Conservation (phyloP, 1,139 yeast genomes). For the Kodamaea anthophila region DNA sequence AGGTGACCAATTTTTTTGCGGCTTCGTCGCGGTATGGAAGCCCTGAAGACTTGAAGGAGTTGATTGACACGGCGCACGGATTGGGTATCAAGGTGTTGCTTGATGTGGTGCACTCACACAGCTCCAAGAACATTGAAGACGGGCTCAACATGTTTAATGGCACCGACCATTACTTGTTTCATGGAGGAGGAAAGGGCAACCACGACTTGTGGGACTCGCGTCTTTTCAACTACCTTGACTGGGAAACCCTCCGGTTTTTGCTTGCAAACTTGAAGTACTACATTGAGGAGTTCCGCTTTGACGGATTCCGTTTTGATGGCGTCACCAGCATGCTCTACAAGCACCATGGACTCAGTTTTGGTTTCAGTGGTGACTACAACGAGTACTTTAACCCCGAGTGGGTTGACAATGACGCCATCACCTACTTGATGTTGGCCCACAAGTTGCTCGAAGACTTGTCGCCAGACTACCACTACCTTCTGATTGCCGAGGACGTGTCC, state of each 20-base stretch:
- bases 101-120: constrained; percentile 94
- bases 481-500: constrained; percentile 94
- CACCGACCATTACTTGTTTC: constrained; percentile 91
- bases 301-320: constrained; percentile 96
- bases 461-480: constrained; percentile 48
- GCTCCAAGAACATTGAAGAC: constrained; percentile 89
- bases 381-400: constrained; percentile 80
- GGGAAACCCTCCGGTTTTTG: constrained; percentile 84
- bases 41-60: constrained; percentile 88
- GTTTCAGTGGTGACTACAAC: constrained; percentile 87
- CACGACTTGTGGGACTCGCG: constrained; percentile 96
- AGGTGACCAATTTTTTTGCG: constrained; percentile 89
- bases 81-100: constrained; percentile 80
- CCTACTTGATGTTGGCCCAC: constrained; percentile 85
- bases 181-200: constrained; percentile 74
- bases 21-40: constrained; percentile 85
- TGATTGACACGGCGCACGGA: constrained; percentile 87
- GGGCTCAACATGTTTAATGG: constrained; percentile 94
- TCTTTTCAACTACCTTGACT: constrained; percentile 81
- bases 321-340: constrained; percentile 88
- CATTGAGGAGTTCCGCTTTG: constrained; percentile 78
- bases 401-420: constrained; percentile 83
- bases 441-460: constrained; percentile 55
- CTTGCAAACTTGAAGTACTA: constrained; percentile 83
- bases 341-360: constrained; percentile 89